Conservation (phyloP, 495 filamentous ascomycete species). For the Trypethelium eluteriae region DNA sequence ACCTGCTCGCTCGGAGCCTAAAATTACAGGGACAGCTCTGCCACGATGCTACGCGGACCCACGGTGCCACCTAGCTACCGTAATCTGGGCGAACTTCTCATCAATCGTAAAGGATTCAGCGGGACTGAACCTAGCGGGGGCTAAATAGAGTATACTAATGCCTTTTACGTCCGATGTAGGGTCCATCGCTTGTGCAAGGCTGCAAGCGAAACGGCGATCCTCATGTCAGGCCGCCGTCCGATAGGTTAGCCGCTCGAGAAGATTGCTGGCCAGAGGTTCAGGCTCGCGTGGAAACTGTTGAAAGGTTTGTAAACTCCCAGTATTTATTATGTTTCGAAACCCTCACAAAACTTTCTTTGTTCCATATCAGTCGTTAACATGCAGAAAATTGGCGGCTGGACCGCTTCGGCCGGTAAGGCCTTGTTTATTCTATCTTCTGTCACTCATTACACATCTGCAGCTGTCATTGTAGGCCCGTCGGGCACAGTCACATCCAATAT, state of each 20-base stretch:
- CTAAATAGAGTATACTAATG: not conserved
- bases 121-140: not conserved
- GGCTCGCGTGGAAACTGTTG: not conserved
- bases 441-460: not conserved
- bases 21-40: not conserved
- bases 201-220: not conserved
- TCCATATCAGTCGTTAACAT: not conserved
- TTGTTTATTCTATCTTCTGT: not conserved
- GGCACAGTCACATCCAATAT: not conserved
- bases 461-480: not conserved
- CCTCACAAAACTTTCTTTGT: not conserved
- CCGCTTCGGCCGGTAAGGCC: not conserved
- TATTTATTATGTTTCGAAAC: not conserved
- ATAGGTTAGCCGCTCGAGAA: not conserved
- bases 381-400: not conserved
- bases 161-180: not conserved
- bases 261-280: not conserved
- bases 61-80: not conserved
- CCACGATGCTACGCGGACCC: not conserved
- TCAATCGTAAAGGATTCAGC: not conserved
- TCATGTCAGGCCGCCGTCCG: not conserved
- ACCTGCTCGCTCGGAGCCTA: not conserved
- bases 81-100: not conserved
- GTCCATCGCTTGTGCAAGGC: not conserved
- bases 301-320: not conserved